phyloP scores from a whole-genome alignment of 495 filamentous ascomycete species.

The Lophiotrema nucula region DNA sequence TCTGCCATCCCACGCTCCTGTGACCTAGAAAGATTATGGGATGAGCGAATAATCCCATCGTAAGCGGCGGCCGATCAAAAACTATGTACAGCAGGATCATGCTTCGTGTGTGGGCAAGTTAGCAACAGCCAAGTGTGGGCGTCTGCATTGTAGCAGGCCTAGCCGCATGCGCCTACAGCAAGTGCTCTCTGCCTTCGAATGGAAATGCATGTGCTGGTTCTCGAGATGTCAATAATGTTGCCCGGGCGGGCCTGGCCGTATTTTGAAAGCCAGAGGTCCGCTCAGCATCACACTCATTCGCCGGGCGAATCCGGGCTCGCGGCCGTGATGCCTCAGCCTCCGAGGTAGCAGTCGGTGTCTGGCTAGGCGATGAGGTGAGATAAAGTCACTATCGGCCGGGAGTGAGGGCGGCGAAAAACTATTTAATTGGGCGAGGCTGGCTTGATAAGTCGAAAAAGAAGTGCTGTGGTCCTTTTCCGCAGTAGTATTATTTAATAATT shows the following conservation, averaged over 20 bases:
- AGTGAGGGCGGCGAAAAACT: conserved; percentile 6
- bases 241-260: no score
- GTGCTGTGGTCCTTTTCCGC: neutral
- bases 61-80: conserved; percentile 20
- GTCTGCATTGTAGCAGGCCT: no score
- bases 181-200: no score
- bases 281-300: no score
- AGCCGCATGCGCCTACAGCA: no score
- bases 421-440: conserved; percentile 6
- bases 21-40: conserved; percentile 23
- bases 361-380: neutral
- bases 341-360: conserved; percentile 21
- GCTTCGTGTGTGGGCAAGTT: conserved; percentile 1
- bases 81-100: neutral
- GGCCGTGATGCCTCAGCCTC: neutral
- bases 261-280: no score
- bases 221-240: no score
- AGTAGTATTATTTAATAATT: conserved; percentile 1
- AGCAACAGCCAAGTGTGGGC: conserved; percentile 9
- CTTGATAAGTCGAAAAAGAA: no score
- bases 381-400: conserved; percentile 13
- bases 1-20: no score
- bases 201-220: no score
- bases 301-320: conserved; percentile 14
- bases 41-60: conserved; percentile 5